A percentile compares a stretch with the other conserved stretches of the same genome.
Conservation (phyloP, 2,329 filamentous ascomycete genomes). For the Whalleya microplaca region DNA sequence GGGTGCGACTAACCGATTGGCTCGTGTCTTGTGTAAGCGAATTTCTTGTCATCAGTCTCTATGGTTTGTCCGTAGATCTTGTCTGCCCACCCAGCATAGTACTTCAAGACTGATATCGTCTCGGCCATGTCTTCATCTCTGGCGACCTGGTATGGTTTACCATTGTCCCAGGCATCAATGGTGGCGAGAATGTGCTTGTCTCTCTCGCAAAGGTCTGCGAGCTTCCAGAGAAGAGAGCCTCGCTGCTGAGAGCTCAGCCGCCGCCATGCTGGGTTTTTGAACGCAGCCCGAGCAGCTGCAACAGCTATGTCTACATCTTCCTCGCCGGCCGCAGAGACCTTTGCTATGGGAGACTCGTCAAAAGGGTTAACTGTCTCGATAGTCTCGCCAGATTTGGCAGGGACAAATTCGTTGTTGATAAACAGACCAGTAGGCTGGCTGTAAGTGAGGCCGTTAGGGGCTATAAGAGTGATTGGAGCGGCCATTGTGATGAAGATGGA, state of each 20-base stretch:
- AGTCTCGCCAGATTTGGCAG: slow-evolving; percentile 81
- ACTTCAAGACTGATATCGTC: slow-evolving; percentile 73
- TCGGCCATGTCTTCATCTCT: slow-evolving; percentile 67
- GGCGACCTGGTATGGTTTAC: slow-evolving; percentile 77
- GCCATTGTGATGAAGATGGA: neutral
- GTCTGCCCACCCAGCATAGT: slow-evolving; percentile 90
- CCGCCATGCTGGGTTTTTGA: slow-evolving; percentile 70
- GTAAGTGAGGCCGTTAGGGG: neutral
- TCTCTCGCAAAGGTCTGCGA: slow-evolving; percentile 80
- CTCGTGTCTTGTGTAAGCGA: slow-evolving; percentile 83
- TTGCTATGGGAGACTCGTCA: slow-evolving; percentile 82
- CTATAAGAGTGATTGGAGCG: neutral
- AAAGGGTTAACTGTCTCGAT: slow-evolving; percentile 92
- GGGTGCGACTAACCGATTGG: slow-evolving; percentile 52
- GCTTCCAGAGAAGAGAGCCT: slow-evolving; percentile 70
- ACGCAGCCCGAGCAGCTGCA: slow-evolving; percentile 81
- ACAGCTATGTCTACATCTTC: slow-evolving; percentile 85
- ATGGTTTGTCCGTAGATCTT: slow-evolving; percentile 89
- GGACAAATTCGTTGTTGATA: slow-evolving; percentile 92
- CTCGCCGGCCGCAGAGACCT: slow-evolving; percentile 83
- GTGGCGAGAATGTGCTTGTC: slow-evolving; percentile 76
- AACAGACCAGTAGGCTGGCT: slow-evolving; percentile 46
- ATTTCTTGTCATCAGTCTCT: slow-evolving; percentile 75
- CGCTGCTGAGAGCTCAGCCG: slow-evolving; percentile 71
- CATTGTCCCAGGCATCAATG: slow-evolving; percentile 87